Percentiles rank a stretch among this genome's conserved stretches.
phyloP scores from a whole-genome alignment of 2,329 filamentous ascomycete species.

The Chalara sp. region DNA sequence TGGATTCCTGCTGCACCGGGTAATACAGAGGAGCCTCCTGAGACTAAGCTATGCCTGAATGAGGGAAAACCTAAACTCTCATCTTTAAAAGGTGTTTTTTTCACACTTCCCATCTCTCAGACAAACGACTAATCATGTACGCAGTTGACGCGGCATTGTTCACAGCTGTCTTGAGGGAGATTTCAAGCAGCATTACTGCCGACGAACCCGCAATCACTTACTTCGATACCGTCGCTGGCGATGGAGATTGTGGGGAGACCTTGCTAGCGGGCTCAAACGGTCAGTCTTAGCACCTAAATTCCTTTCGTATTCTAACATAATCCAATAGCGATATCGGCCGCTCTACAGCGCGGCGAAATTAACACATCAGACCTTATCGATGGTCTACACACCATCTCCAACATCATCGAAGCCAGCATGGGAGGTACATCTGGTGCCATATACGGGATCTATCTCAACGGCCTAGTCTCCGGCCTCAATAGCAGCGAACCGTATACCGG shows the following conservation, averaged over 20 bases:
- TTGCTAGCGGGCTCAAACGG: too few species aligned
- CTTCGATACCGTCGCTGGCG: conserved; percentile 30
- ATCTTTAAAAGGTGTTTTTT: too few species aligned
- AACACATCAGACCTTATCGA: background rate
- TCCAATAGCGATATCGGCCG: too few species aligned
- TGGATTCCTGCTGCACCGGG: conserved; percentile 28
- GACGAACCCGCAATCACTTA: conserved; percentile 27
- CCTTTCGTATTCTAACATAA: too few species aligned
- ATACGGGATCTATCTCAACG: conserved; percentile 36
- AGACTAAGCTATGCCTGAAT: too few species aligned
- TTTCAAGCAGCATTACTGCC: conserved; percentile 17
- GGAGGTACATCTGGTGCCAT: conserved; percentile 29
- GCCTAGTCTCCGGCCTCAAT: conserved; percentile 45
- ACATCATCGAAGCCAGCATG: conserved; percentile 26
- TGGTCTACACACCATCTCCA: background rate
- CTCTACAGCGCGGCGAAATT: too few species aligned
- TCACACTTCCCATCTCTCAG: too few species aligned
- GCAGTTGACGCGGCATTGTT: too few species aligned
- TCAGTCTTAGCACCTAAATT: too few species aligned
- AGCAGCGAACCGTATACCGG: background rate
- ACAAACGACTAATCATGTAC: too few species aligned
- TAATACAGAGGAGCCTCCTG: too few species aligned
- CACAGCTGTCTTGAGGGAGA: background rate
- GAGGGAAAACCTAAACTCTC: too few species aligned
- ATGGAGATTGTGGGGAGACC: conserved; percentile 25